Evolutionary conservation across 345 rosid species (phyloP).

Genomic region (Clarkia xantiana): DNA sequence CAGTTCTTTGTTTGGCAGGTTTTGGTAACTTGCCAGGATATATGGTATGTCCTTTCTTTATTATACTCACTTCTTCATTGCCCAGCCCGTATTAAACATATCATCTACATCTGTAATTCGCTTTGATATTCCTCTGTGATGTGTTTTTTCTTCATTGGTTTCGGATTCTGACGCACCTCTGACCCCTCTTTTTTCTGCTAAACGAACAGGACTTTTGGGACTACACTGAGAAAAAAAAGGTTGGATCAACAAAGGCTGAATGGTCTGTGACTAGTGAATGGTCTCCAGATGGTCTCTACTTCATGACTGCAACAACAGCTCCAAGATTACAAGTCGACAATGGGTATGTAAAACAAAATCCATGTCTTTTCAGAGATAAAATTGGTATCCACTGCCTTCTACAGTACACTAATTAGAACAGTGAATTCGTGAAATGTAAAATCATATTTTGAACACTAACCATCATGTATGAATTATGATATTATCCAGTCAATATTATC

Average conservation of each 20-base stretch:
- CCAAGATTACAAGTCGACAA: slow-evolving; percentile 92
- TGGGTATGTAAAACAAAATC: slow-evolving; percentile 42
- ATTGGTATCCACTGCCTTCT: too few species aligned
- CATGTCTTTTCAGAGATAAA: neutral
- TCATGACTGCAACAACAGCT: slow-evolving; percentile 93
- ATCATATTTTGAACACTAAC: too few species aligned
- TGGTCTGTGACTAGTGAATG: slow-evolving; percentile 83
- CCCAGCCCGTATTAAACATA: neutral
- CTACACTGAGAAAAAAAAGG: slow-evolving; percentile 41
- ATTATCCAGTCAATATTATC: too few species aligned
- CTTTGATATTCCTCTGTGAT: too few species aligned
- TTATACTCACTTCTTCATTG: neutral
- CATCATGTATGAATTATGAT: too few species aligned
- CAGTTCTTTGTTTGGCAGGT: slow-evolving; percentile 89
- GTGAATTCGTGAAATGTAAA: too few species aligned
- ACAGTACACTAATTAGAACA: too few species aligned
- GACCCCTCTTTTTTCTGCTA: too few species aligned
- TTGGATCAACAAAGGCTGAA: slow-evolving; percentile 74
- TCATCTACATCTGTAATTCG: too few species aligned
- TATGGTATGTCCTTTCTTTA: slow-evolving; percentile 31
- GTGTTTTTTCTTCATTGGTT: too few species aligned
- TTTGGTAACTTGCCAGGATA: slow-evolving; percentile 97
- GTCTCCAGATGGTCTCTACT: slow-evolving; percentile 86
- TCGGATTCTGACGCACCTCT: too few species aligned
- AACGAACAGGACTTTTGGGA: slow-evolving; percentile 77